phyloP scores from a whole-genome alignment of 306 rosid genomes.

The Chamaecrista fasciculata region DNA sequence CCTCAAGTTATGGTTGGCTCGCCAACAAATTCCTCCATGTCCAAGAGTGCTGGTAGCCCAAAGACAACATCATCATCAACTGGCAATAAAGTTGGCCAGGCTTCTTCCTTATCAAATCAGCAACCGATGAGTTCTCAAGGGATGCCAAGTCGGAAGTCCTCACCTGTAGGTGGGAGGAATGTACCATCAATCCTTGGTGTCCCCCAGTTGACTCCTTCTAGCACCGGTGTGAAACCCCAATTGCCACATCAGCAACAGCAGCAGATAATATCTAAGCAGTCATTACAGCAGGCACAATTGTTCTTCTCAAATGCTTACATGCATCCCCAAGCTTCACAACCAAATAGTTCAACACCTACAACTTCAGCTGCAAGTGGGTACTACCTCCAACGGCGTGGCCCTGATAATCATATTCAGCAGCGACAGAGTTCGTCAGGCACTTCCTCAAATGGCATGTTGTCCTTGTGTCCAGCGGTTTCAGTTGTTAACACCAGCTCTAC shows the following conservation, averaged over 20 bases:
- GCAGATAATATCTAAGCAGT: slow-evolving; percentile 53
- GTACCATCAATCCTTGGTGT: slow-evolving; percentile 70
- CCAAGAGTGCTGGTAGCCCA: slow-evolving; percentile 90
- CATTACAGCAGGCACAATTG: slow-evolving; percentile 59
- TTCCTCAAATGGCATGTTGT: slow-evolving; percentile 59
- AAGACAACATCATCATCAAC: slow-evolving; percentile 62
- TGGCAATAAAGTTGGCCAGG: slow-evolving; percentile 64
- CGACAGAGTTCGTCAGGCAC: slow-evolving; percentile 54
- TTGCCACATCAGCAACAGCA: slow-evolving; percentile 55
- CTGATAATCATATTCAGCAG: slow-evolving; percentile 60
- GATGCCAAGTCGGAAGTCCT: slow-evolving; percentile 60
- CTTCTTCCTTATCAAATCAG: slow-evolving; percentile 64
- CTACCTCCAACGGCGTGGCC: slow-evolving; percentile 55
- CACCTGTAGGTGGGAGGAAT: slow-evolving; percentile 81
- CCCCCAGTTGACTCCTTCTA: slow-evolving; percentile 54
- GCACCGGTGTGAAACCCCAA: slow-evolving; percentile 52
- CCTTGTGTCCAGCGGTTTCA: slow-evolving; percentile 43
- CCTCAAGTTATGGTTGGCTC: slow-evolving; percentile 78
- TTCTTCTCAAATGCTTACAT: slow-evolving; percentile 52
- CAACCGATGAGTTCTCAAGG: slow-evolving; percentile 60
- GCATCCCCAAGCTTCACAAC: slow-evolving; percentile 55
- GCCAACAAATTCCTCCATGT: slow-evolving; percentile 77
- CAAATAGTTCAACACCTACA: slow-evolving; percentile 48
- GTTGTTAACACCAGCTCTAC: slow-evolving; percentile 34
- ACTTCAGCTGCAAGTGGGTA: slow-evolving; percentile 42